A percentile compares a stretch with the other conserved stretches of the same genome.
Conservation (phyloP, 176 grass and related monocot species). For the Tillandsia fasciculata region DNA sequence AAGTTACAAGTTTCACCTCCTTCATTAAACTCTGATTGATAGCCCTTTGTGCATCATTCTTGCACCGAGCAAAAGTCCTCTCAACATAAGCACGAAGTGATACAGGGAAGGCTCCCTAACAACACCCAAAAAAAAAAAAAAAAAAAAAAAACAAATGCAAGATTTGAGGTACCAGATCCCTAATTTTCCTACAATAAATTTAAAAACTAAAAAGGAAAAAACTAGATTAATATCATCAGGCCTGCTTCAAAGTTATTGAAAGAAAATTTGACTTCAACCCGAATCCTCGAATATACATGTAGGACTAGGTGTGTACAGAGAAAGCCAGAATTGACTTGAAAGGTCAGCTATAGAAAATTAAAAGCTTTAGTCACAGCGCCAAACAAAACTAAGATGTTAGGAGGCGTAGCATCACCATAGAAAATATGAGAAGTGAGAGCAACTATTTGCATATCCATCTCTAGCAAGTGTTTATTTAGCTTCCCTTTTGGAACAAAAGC, state of each 20-base stretch:
- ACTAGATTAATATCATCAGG: neutral
- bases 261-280: neutral
- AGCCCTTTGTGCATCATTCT: slow-evolving; percentile 55
- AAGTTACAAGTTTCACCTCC: slow-evolving; percentile 35
- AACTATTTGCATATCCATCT: too few relatives aligned
- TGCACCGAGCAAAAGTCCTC: slow-evolving; percentile 71
- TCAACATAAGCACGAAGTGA: slow-evolving; percentile 56
- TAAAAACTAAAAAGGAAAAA: neutral
- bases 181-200: neutral
- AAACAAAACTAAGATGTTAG: neutral
- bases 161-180: neutral
- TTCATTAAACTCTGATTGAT: slow-evolving; percentile 48
- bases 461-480: too few relatives aligned
- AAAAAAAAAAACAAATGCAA: slow-evolving; percentile 12
- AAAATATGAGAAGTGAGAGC: neutral
- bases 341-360: neutral
- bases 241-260: neutral
- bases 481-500: too few relatives aligned
- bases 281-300: neutral
- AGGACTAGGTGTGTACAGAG: neutral
- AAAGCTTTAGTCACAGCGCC: neutral
- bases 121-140: slow-evolving; percentile 21
- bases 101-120: slow-evolving; percentile 65
- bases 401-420: neutral
- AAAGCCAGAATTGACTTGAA: neutral